phyloP scores from a whole-genome alignment of 768 basidiomycete species.

The Leccinum incarnatum region DNA sequence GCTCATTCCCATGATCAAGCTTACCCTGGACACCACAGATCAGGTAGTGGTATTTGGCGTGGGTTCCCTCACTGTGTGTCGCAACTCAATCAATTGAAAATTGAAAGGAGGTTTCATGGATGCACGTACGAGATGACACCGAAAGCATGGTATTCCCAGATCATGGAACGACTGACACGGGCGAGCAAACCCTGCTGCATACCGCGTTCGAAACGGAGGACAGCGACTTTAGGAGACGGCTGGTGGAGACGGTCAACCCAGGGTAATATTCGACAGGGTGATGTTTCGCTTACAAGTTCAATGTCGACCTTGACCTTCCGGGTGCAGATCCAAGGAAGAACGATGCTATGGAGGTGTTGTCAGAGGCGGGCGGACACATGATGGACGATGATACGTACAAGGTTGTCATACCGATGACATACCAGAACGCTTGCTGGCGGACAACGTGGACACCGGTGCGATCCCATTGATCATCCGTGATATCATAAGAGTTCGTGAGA shows the following conservation, averaged over 20 bases:
- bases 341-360: constrained; percentile 43
- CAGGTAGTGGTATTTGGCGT: constrained; percentile 77
- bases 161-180: constrained; percentile 66
- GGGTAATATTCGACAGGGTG: neutral
- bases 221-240: constrained; percentile 78
- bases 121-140: constrained; percentile 67
- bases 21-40: constrained; percentile 74
- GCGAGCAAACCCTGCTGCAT: constrained; percentile 83
- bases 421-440: constrained; percentile 77
- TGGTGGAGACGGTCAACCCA: constrained; percentile 27
- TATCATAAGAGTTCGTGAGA: constrained; percentile 61
- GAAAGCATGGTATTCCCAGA: constrained; percentile 83
- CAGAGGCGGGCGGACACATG: neutral
- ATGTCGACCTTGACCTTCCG: constrained; percentile 72
- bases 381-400: constrained; percentile 46
- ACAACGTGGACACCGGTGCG: constrained; percentile 51
- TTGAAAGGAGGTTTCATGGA: neutral
- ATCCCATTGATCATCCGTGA: constrained; percentile 54
- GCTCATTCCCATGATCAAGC: neutral
- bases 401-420: constrained; percentile 65
- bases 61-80: constrained; percentile 55
- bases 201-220: constrained; percentile 75
- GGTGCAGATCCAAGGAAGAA: constrained; percentile 73
- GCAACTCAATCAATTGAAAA: constrained; percentile 7
- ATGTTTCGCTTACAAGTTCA: constrained; percentile 54